Conservation (phyloP, 768 basidiomycete genomes). For the Cubamyces lactineus region DNA sequence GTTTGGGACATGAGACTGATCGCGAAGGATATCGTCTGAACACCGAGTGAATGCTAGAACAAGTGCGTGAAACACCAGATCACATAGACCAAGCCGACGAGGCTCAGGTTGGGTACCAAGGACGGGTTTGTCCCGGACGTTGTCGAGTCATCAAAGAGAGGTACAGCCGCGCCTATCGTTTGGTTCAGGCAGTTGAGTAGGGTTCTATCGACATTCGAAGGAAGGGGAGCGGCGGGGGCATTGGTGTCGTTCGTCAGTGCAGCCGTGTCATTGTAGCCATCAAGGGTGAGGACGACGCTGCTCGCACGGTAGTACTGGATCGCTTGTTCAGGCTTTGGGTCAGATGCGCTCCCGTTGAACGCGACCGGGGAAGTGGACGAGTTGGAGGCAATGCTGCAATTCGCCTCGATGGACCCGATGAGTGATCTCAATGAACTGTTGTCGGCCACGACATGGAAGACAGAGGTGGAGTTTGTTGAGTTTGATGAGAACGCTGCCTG, state of each 20-base stretch:
- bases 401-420: conserved; percentile 32
- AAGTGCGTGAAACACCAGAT: conserved; percentile 12
- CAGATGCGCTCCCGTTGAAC: conserved; percentile 35
- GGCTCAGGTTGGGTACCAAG: conserved; percentile 2
- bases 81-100: conserved; percentile 13
- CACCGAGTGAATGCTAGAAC: not conserved
- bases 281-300: conserved; percentile 60
- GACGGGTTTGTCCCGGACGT: not conserved
- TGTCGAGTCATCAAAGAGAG: conserved; percentile 43
- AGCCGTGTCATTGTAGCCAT: conserved; percentile 69
- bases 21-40: not conserved
- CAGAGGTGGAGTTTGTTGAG: conserved; percentile 33
- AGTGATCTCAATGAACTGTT: conserved; percentile 38
- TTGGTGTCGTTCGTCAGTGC: conserved; percentile 45
- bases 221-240: conserved; percentile 52
- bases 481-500: conserved; percentile 35
- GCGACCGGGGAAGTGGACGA: conserved; percentile 34
- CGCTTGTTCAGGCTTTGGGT: conserved; percentile 33
- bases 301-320: conserved; percentile 69
- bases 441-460: conserved; percentile 41
- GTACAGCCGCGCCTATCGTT: conserved; percentile 62
- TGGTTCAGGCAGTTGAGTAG: conserved; percentile 62
- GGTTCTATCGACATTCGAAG: conserved; percentile 49
- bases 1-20: not conserved
- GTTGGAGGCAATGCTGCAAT: conserved; percentile 37